Evolutionary conservation across 352 stramenopile species (phyloP), one percentile per base, ranked within the genome.

Genomic region (Saprolegnia parasitica): DNA sequence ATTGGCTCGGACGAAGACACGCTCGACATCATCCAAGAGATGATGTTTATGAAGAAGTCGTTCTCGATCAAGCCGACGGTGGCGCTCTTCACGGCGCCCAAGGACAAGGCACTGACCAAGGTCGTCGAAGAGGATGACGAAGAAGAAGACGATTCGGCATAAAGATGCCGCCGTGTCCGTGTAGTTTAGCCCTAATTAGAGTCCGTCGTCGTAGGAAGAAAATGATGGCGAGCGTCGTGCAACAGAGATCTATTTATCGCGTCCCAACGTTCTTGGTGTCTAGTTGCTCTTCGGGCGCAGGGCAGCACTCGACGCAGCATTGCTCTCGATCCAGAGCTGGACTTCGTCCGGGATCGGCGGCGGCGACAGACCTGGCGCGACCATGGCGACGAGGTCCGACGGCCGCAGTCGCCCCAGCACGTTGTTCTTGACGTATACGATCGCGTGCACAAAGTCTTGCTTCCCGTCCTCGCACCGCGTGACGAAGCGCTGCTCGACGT

Each of bases 401-500:
- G 86, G 87, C 23, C 68, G 77, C 6, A 90, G 72, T n/a, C 74
- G 68, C 10, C 87, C 87, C 20, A 95, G 56, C 52, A 94, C 86
- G 5, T 72, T 87, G 77, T 95, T 95, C 79, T 95, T 95, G 23
- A 94, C 87, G n/a, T 93, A 66, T 29, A 94, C 75, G 63, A 95
- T 83, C n/a, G 86, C 86, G 68, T 95, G 84, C 23, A 95, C 77
- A 71, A 95, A 95, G 0, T 75, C 52, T 18, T 63, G 49, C 37
- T 75, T 73, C 0, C 20, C n/a, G 18, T 58, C 47, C 5, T 32
- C 32, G 18, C 42, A 15, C 3, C 13, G 11, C 20, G 83, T 93
- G 60, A 90, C 80, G 63, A 95, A 95, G 21, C 84, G 84, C 49
- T 95, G 87, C 73, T 95, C 87, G 3, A 95, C 76, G 74, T 94